These are phyloP conservation scores for Hibiscus tridactylites DNA, from an alignment of 345 rosid species.

Conservation along the genomic window DNA sequence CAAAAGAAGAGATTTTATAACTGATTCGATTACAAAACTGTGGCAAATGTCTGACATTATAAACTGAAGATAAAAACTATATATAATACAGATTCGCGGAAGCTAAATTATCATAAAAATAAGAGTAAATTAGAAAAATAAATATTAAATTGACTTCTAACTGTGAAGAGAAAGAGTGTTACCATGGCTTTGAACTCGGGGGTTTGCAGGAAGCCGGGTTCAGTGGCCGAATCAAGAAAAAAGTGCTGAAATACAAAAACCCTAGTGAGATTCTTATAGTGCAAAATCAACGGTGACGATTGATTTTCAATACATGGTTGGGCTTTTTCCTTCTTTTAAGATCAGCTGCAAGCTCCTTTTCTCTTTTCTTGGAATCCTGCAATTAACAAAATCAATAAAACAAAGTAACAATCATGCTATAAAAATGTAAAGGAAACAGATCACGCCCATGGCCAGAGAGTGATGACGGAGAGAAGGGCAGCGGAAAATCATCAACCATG, in stretches of 20 bases:
- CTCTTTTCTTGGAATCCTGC: too few relatives aligned
- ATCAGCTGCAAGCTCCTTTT: too few relatives aligned
- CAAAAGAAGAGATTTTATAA: neutral
- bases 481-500: too few relatives aligned
- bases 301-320: neutral
- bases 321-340: too few relatives aligned
- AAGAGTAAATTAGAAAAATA: neutral
- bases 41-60: neutral
- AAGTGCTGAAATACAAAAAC: constrained; percentile 13
- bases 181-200: neutral
- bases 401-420: too few relatives aligned
- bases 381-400: too few relatives aligned
- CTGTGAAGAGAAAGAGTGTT: neutral
- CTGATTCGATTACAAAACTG: neutral
- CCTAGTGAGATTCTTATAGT: constrained; percentile 15
- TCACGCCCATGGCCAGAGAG: too few relatives aligned
- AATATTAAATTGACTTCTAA: neutral
- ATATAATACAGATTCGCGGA: neutral
- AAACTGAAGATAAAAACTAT: neutral
- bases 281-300: constrained; percentile 19
- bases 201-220: neutral
- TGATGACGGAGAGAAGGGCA: too few relatives aligned
- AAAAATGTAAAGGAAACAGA: too few relatives aligned
- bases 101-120: neutral
- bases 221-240: too few relatives aligned